Evolutionary conservation across 306 rosid genomes (phyloP).

Genomic region (Coriaria nepalensis): DNA sequence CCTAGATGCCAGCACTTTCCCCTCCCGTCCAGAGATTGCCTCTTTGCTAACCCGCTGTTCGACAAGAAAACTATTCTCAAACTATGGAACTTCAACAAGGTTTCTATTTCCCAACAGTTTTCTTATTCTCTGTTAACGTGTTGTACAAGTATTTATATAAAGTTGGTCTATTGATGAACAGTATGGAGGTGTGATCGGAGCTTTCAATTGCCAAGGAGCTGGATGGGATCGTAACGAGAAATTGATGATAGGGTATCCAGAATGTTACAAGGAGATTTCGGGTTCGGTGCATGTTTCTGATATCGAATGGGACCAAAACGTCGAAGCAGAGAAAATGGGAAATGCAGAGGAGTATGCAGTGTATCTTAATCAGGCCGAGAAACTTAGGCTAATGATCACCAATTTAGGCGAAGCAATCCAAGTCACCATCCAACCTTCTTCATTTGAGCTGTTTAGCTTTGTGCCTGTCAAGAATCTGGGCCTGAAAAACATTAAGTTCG

Average conservation of each 20-base stretch:
- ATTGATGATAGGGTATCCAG: constrained; percentile 41
- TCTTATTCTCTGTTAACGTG: too few relatives aligned
- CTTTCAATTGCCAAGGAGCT: constrained; percentile 86
- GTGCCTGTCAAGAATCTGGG: constrained; percentile 35
- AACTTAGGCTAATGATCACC: constrained; percentile 26
- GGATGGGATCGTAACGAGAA: constrained; percentile 69
- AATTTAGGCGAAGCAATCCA: constrained; percentile 31
- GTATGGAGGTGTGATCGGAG: constrained; percentile 83
- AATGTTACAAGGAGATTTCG: constrained; percentile 45
- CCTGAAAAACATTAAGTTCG: constrained; percentile 30
- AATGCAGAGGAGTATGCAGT: constrained; percentile 48
- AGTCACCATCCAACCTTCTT: constrained; percentile 35
- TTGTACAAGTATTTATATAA: too few relatives aligned
- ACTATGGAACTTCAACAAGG: constrained; percentile 84
- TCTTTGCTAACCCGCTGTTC: constrained; percentile 62
- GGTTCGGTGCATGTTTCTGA: constrained; percentile 55
- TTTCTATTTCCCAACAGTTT: constrained; percentile 4
- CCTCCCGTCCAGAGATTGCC: constrained; percentile 83
- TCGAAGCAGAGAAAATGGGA: constrained; percentile 40
- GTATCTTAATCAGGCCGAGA: constrained; percentile 34
- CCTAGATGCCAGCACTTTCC: constrained; percentile 63
- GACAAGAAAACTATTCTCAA: constrained; percentile 57
- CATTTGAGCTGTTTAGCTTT: constrained; percentile 59
- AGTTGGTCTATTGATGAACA: too few relatives aligned
- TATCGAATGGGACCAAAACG: constrained; percentile 74